Percentiles rank a stretch among this genome's conserved stretches.
These are phyloP conservation scores for Thraustochytrium aureum DNA, from an alignment of 352 stramenopile genomes.

Conservation along the genomic window DNA sequence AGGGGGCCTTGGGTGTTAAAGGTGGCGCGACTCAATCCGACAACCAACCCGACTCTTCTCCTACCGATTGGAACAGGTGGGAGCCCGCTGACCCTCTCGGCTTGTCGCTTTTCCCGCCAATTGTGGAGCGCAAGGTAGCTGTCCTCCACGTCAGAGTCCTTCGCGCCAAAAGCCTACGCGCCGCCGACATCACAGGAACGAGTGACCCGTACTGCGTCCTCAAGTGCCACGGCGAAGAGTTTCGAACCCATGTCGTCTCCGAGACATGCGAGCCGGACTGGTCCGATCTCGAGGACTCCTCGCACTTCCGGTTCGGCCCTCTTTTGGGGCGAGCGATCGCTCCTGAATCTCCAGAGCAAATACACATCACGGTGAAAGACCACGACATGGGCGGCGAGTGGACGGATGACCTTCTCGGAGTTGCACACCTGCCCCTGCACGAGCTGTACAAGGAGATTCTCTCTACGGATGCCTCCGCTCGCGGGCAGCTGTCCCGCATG, in stretches of 20 bases:
- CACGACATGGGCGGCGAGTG: conserved; percentile 37
- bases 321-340: conserved; percentile 1
- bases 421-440: conserved; percentile 30
- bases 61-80: not conserved
- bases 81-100: conserved; percentile 32
- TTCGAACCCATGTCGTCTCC: conserved; percentile 56
- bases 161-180: conserved; percentile 52
- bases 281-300: conserved; percentile 40
- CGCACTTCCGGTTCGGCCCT: conserved; percentile 54
- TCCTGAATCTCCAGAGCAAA: conserved; percentile 1
- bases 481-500: not conserved
- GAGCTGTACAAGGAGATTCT: conserved; percentile 34
- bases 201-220: conserved; percentile 61
- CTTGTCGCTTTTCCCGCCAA: conserved; percentile 4
- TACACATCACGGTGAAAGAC: conserved; percentile 36
- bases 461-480: not conserved
- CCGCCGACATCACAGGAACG: conserved; percentile 57
- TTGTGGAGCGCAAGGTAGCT: conserved; percentile 13
- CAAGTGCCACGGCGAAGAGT: conserved; percentile 58
- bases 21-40: no score
- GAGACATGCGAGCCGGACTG: conserved; percentile 58
- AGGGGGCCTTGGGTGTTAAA: no score
- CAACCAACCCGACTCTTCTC: no score
- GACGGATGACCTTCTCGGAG: conserved; percentile 38
- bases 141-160: conserved; percentile 58